Conservation (phyloP, 352 stramenopile genomes). For the Globisporangium viniferum region DNA sequence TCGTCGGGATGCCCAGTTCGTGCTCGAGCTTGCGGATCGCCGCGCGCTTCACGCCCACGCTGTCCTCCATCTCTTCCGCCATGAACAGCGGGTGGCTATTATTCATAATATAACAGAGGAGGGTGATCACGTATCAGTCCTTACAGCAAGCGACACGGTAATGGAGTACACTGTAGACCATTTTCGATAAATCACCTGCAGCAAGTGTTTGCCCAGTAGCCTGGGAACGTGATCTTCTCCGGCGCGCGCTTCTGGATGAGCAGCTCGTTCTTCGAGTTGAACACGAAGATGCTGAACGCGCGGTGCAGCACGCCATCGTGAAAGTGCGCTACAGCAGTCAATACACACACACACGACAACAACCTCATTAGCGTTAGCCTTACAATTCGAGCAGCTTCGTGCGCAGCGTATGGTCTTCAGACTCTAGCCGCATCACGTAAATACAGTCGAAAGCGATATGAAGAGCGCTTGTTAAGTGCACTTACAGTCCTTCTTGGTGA, state of each 20-base stretch:
- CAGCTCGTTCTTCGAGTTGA: conserved; percentile 84
- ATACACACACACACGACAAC: neutral
- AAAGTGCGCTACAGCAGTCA: conserved; percentile 45
- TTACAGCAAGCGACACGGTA: no score
- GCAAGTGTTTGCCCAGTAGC: conserved; percentile 99
- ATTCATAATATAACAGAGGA: neutral
- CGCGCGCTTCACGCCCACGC: conserved; percentile 87
- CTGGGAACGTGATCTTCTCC: conserved; percentile 99
- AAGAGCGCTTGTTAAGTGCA: conserved; percentile 1
- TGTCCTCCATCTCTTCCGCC: conserved; percentile 84
- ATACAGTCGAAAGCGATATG: neutral
- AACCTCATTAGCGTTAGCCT: neutral
- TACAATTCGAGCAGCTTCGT: neutral
- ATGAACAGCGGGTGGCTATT: conserved; percentile 94
- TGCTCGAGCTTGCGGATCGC: conserved; percentile 98
- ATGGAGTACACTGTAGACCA: no score
- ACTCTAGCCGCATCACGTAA: neutral
- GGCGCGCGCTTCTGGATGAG: conserved; percentile 90
- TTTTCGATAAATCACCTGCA: conserved; percentile 58
- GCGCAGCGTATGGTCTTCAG: neutral
- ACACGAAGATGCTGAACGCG: conserved; percentile 86
- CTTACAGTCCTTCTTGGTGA: conserved; percentile 84
- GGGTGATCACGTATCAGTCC: neutral
- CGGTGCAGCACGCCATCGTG: conserved; percentile 77
- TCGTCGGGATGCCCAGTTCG: conserved; percentile 94